These are phyloP conservation scores for Podaxis rugospora DNA, from an alignment of 768 basidiomycete genomes.

Conservation along the genomic window DNA sequence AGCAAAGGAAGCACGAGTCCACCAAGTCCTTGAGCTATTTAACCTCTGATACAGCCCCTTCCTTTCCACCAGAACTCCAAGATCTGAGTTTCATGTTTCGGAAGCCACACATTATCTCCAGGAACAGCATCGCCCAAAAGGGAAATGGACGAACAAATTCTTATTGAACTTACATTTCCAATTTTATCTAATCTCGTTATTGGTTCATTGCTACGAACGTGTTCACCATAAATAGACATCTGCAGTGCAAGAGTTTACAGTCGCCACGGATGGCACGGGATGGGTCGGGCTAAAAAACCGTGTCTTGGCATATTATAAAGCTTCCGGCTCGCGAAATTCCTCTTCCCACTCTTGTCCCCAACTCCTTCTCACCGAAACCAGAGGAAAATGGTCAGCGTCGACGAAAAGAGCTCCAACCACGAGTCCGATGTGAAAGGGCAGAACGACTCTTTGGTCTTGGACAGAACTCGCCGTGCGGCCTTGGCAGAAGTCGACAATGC, in stretches of 20 bases:
- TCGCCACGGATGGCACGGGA: not conserved
- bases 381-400: conserved; percentile 28
- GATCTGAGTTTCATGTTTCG: not conserved
- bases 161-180: not conserved
- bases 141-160: not conserved
- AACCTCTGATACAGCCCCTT: not conserved
- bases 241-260: not conserved
- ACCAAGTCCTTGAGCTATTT: too few relatives aligned
- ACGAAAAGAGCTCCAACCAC: conserved; percentile 35
- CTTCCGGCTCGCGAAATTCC: not conserved
- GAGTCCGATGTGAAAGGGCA: conserved; percentile 26
- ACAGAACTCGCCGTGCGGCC: conserved; percentile 74
- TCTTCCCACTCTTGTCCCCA: conserved; percentile 11
- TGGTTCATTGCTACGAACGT: conserved; percentile 2
- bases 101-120: not conserved
- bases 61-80: not conserved
- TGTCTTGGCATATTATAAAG: not conserved
- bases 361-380: not conserved
- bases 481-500: conserved; percentile 87
- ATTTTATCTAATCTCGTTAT: not conserved
- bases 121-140: not conserved
- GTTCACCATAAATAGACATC: not conserved
- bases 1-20: too few relatives aligned
- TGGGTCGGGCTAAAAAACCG: not conserved
- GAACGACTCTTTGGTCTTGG: conserved; percentile 41